These are phyloP conservation scores for Phyllosticta capitalensis DNA, from an alignment of 2,329 filamentous ascomycete genomes.

Conservation along the genomic window DNA sequence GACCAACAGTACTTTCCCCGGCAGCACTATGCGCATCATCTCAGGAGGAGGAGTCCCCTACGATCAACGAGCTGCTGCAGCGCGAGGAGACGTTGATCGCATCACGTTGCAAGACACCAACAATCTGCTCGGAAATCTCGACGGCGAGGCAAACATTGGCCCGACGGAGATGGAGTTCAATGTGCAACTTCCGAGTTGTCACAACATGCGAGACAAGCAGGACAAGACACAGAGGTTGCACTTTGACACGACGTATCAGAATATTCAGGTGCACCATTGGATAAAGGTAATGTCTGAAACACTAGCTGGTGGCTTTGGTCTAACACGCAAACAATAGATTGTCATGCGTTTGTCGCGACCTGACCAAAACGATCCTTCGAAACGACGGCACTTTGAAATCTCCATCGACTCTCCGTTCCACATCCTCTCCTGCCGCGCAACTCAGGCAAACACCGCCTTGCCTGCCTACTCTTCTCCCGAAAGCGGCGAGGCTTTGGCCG, in stretches of 20 bases:
- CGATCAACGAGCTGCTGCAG: conserved; percentile 47
- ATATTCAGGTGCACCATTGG: conserved; percentile 91
- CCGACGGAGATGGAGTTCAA: conserved; percentile 93
- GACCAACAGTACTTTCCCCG: conserved; percentile 61
- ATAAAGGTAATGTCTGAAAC: conserved; percentile 60
- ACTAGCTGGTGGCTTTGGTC: neutral
- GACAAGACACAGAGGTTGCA: conserved; percentile 60
- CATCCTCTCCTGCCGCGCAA: conserved; percentile 86
- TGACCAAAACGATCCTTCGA: conserved; percentile 66
- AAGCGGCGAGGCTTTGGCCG: conserved; percentile 20
- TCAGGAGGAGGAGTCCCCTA: conserved; percentile 73
- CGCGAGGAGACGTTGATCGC: conserved; percentile 40
- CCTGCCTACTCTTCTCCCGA: conserved; percentile 64
- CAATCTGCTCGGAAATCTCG: conserved; percentile 73
- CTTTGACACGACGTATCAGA: conserved; percentile 87
- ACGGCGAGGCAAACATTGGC: conserved; percentile 67
- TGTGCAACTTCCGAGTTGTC: conserved; percentile 82
- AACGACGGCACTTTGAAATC: conserved; percentile 86
- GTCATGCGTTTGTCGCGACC: conserved; percentile 84
- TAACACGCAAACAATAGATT: conserved; percentile 48
- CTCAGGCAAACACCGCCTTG: conserved; percentile 76
- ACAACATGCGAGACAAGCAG: conserved; percentile 68
- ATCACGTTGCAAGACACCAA: conserved; percentile 45
- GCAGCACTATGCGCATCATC: conserved; percentile 66
- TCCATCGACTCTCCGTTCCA: conserved; percentile 94